Conservation (phyloP, 2,329 filamentous ascomycete genomes). For the Fusarium hostae region DNA sequence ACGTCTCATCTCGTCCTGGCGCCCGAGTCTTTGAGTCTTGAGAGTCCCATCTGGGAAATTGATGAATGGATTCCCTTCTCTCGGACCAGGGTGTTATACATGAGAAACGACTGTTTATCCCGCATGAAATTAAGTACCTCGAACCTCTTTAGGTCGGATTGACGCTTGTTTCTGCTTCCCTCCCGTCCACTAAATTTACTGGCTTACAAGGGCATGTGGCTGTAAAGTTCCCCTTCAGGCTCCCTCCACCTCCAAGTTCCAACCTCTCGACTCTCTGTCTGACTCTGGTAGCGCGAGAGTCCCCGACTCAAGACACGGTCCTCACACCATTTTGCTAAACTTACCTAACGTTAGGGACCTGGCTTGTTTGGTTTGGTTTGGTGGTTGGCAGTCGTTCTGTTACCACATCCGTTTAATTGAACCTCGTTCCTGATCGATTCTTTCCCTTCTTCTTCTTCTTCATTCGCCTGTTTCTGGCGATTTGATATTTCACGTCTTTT, state of each 20-base stretch:
- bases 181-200: conserved; percentile 23
- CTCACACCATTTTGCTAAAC: conserved; percentile 37
- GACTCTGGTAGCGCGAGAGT: conserved; percentile 35
- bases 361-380: conserved; percentile 4
- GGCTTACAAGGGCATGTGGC: conserved; percentile 2
- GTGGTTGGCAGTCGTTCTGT: not conserved
- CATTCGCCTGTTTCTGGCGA: conserved; percentile 34
- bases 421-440: conserved; percentile 17
- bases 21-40: conserved; percentile 42
- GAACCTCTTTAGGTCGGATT: not conserved
- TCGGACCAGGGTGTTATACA: conserved; percentile 23
- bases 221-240: conserved; percentile 20
- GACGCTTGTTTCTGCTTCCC: conserved; percentile 29
- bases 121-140: conserved; percentile 23
- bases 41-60: conserved; percentile 25
- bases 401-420: conserved; percentile 29
- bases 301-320: conserved; percentile 43
- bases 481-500: conserved; percentile 16
- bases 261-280: conserved; percentile 13
- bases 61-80: conserved; percentile 20
- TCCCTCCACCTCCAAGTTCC: conserved; percentile 8
- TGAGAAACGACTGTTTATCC: conserved; percentile 12
- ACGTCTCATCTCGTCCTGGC: conserved; percentile 46
- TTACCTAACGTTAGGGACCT: conserved; percentile 3
- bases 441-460: conserved; percentile 23